Evolutionary conservation across 2,329 filamentous ascomycete genomes (phyloP).

Genomic region (Neurospora crassa): DNA sequence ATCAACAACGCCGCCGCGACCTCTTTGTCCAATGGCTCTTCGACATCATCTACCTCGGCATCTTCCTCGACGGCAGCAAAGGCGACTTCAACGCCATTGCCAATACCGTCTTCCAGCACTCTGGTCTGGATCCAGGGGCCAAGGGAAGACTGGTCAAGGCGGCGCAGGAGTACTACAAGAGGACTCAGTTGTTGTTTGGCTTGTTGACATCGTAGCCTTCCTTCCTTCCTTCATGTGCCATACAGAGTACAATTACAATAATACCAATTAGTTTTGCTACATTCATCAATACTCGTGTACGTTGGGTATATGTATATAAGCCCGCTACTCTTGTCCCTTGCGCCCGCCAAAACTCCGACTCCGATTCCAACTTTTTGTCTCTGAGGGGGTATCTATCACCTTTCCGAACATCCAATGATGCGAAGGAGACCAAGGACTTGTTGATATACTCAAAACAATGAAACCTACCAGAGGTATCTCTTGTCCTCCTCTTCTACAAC

Average conservation of each 20-base stretch:
- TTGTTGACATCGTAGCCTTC: slow-evolving; percentile 40
- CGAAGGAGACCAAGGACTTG: not conserved
- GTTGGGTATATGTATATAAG: not conserved
- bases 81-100: slow-evolving; percentile 34
- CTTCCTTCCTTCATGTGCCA: not conserved
- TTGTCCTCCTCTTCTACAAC: slow-evolving; percentile 18
- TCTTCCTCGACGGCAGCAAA: slow-evolving; percentile 30
- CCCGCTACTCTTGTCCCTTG: not conserved
- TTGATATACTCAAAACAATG: not conserved
- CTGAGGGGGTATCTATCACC: not conserved
- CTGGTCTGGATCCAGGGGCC: slow-evolving; percentile 38
- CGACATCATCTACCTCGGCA: slow-evolving; percentile 43
- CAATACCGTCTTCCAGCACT: slow-evolving; percentile 33
- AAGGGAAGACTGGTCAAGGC: slow-evolving; percentile 49
- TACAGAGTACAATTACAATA: not conserved
- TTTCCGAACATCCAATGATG: not conserved
- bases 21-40: slow-evolving; percentile 52
- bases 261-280: not conserved
- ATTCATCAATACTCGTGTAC: not conserved
- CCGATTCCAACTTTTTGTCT: not conserved
- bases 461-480: not conserved
- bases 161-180: slow-evolving; percentile 72
- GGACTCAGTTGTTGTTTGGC: slow-evolving; percentile 73
- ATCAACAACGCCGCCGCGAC: slow-evolving; percentile 30
- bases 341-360: not conserved